Base-by-base conservation (phyloP, 495 filamentous ascomycete genomes). In the Tuber brumale region DNA sequence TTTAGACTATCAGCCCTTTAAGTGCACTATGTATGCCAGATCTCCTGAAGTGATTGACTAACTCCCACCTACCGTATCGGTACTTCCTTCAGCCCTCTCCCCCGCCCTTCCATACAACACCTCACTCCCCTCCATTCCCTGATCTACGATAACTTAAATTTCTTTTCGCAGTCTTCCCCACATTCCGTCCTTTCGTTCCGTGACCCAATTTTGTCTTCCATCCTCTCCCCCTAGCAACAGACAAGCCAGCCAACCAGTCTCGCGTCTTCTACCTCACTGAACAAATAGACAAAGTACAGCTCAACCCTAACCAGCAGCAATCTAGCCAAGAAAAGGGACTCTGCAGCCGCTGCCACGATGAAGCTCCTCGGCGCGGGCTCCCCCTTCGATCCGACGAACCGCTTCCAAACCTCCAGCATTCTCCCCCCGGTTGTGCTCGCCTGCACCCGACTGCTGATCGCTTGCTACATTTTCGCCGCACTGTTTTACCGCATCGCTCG, bases 341-440 rank as follows among this genome's bases (percentile, higher is more conserved):
- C 5, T 66, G 27, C 57, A 19, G 10, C 57, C 57, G 57, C 57
- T 35, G 14, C 57, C 57, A 8, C 57, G 57, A 66, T 66, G 57
- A 66, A 66, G 57, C 57, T 81, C 44, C 66, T 77, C 73, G 31
- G 43, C 37, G 70, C 81, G 43, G 14, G 51, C 21, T 42, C 39
- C 18, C 76, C 81, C 69, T 89, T 86, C 82, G 91, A 93, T 82
- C 85, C 86, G 42, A 84, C 85, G 27, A 86, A 91, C 82, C 89
- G 89, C 76, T 93, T 90, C 84, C 88, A 89, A 82, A 94, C 92
- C 21, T 94, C 92, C 7, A 94, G 92, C 91, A 82, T 93, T 18
- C 83, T 96, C 12, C 81, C 90, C n/a, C 91, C 93, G 0, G 84
- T 86, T 72, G 72, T 87, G 4, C 86, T 94, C 41, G 90, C 88